Conservation (phyloP, 2,329 filamentous ascomycete genomes). For the Rhinocladiella similis region DNA sequence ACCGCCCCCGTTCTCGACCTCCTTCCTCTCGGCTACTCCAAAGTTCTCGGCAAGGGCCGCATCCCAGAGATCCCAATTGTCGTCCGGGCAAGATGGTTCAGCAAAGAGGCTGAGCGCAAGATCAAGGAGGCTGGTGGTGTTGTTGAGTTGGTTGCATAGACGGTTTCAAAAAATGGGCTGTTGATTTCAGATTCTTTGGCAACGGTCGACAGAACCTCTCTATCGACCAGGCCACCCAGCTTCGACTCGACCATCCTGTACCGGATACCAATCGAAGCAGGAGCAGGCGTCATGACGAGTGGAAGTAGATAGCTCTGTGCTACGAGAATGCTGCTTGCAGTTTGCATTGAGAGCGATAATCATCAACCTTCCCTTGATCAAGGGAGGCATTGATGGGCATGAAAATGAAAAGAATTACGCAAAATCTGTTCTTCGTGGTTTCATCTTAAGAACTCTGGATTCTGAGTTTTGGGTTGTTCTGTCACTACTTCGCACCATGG, state of each 20-base stretch:
- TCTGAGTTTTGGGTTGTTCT: background rate
- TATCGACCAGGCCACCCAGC: too few relatives aligned
- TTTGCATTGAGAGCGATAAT: background rate
- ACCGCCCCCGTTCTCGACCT: constrained; percentile 98
- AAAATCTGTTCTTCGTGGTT: background rate
- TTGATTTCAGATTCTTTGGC: background rate
- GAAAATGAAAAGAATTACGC: constrained; percentile 2
- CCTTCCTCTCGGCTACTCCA: constrained; percentile 94
- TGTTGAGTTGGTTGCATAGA: constrained; percentile 89
- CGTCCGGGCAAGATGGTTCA: constrained; percentile 93
- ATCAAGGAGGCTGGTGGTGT: constrained; percentile 97
- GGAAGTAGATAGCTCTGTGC: background rate
- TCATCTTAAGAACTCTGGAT: too few relatives aligned
- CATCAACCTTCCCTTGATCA: background rate
- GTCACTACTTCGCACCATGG: too few relatives aligned
- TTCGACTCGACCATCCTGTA: background rate
- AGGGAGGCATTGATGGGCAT: background rate
- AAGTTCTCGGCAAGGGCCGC: constrained; percentile 97
- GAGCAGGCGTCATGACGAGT: background rate
- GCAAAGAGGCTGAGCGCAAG: constrained; percentile 96
- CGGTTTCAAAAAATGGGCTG: constrained; percentile 22
- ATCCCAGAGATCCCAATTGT: constrained; percentile 90
- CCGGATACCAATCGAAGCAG: too few relatives aligned
- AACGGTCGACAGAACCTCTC: background rate
- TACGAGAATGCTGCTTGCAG: background rate